phyloP scores from a whole-genome alignment of 208 protist genomes.

The Crithidia expoeki region DNA sequence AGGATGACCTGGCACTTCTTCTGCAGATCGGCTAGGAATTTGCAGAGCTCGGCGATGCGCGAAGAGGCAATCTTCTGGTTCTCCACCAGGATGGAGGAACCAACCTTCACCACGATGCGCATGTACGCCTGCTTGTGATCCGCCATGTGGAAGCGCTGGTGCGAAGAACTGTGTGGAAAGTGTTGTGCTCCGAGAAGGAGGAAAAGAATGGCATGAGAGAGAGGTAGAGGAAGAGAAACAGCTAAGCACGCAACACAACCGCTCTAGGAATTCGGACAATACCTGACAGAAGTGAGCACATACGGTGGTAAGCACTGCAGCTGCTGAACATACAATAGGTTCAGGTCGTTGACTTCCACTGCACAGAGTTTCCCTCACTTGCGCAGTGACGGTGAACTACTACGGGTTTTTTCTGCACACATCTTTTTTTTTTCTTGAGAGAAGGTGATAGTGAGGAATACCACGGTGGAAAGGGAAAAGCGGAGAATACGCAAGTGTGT shows the following conservation, averaged over 20 bases:
- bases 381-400: no score
- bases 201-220: neutral
- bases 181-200: neutral
- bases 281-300: neutral
- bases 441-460: neutral
- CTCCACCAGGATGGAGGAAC: slow-evolving; percentile 62
- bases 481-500: neutral
- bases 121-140: slow-evolving; percentile 36
- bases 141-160: neutral
- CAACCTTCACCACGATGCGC: slow-evolving; percentile 77
- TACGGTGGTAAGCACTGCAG: no score
- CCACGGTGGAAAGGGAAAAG: neutral
- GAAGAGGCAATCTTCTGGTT: slow-evolving; percentile 44
- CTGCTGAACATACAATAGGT: no score
- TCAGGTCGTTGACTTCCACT: no score
- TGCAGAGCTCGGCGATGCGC: slow-evolving; percentile 62
- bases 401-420: no score
- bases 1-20: slow-evolving; percentile 73
- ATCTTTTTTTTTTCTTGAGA: neutral
- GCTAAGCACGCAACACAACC: neutral
- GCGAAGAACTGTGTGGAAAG: neutral
- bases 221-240: neutral
- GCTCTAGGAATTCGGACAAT: neutral
- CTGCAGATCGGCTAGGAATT: slow-evolving; percentile 54
- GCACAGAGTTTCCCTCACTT: no score